Percentiles rank a stretch among this genome's conserved stretches.
Evolutionary conservation across 345 rosid genomes (phyloP).

Genomic region (Angophora floribunda): DNA sequence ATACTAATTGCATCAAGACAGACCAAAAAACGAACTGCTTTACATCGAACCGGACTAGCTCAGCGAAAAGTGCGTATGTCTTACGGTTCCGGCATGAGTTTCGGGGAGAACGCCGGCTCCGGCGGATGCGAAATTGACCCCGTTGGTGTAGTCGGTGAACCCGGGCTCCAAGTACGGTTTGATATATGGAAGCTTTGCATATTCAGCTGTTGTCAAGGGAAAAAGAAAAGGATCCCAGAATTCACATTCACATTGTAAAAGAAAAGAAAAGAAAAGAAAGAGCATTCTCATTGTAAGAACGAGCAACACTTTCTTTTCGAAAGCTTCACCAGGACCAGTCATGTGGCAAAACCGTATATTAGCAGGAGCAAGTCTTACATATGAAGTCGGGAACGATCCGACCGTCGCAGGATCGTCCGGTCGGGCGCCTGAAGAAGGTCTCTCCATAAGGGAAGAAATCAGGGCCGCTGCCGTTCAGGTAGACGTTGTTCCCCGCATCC

Average conservation of each 20-base stretch:
- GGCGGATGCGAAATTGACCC: constrained; percentile 11
- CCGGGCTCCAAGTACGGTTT: constrained; percentile 1
- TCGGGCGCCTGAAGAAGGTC: constrained; percentile 4
- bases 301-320: background rate
- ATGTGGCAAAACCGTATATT: background rate
- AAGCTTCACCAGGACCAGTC: background rate
- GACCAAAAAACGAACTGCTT: background rate
- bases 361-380: background rate
- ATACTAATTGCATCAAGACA: background rate
- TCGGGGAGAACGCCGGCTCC: constrained; percentile 4
- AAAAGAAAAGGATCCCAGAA: background rate
- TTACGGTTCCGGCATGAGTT: background rate
- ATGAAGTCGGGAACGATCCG: constrained; percentile 7
- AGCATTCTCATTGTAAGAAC: background rate
- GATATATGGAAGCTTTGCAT: background rate
- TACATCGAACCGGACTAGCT: background rate
- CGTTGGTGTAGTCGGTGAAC: background rate
- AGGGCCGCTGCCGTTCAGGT: background rate
- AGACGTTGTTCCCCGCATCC: constrained; percentile 1
- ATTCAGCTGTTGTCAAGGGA: background rate
- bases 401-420: constrained; percentile 1
- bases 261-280: background rate
- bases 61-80: background rate
- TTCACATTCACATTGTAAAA: background rate
- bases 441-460: background rate